These are phyloP conservation scores for Heliocybe sulcata DNA, from an alignment of 1,284 basidiomycete genomes.

Conservation along the genomic window DNA sequence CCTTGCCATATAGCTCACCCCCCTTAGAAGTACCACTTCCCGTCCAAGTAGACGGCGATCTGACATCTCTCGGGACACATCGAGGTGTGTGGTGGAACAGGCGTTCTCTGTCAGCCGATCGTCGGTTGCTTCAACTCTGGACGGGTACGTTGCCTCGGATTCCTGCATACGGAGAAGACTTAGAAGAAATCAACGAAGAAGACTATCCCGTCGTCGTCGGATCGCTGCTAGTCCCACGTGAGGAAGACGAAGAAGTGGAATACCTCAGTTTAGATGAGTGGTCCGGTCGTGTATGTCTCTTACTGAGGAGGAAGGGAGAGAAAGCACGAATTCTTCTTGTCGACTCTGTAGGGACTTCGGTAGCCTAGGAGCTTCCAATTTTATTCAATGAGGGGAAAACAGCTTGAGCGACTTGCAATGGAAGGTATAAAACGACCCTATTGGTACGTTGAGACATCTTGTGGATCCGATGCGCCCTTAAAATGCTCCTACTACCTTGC, in stretches of 20 bases:
- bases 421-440: not conserved
- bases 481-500: too few species aligned
- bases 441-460: not conserved
- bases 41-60: not conserved
- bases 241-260: not conserved
- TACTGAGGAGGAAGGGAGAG: not conserved
- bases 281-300: not conserved
- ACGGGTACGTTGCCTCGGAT: not conserved
- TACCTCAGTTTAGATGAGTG: not conserved
- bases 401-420: too few species aligned
- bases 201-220: not conserved
- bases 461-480: too few species aligned
- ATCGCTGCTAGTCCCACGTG: not conserved
- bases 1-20: not conserved
- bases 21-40: not conserved
- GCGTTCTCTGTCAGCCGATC: not conserved
- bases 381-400: too few species aligned
- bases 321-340: not conserved
- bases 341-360: too few species aligned
- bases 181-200: not conserved
- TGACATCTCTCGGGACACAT: not conserved
- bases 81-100: conserved; percentile 1
- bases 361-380: too few species aligned
- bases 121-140: not conserved
- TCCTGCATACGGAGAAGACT: not conserved